phyloP scores from a whole-genome alignment of 2,329 filamentous ascomycete species.

The Neofusicoccum laricinum region DNA sequence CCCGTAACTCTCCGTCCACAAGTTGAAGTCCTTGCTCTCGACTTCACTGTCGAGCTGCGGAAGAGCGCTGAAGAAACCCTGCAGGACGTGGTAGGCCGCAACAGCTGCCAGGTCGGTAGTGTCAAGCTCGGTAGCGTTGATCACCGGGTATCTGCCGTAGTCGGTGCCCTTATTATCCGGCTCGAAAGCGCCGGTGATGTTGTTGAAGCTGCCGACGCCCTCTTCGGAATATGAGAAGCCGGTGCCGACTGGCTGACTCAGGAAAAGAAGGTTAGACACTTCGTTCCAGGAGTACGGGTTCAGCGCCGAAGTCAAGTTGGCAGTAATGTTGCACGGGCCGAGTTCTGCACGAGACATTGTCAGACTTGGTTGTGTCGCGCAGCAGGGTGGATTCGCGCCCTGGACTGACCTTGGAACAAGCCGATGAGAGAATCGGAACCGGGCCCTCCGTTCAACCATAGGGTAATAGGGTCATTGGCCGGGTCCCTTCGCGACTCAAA shows the following conservation, averaged over 20 bases:
- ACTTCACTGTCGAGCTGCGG: slow-evolving; percentile 49
- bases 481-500: slow-evolving; percentile 51
- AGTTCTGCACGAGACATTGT: slow-evolving; percentile 24
- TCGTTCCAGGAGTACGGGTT: slow-evolving; percentile 62
- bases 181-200: slow-evolving; percentile 45
- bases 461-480: slow-evolving; percentile 45
- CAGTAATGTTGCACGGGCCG: slow-evolving; percentile 41
- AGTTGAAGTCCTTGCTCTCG: slow-evolving; percentile 51
- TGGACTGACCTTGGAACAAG: slow-evolving; percentile 46
- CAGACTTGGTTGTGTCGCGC: not conserved
- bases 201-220: slow-evolving; percentile 30
- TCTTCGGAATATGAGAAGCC: slow-evolving; percentile 51
- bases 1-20: slow-evolving; percentile 55
- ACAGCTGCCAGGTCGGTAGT: slow-evolving; percentile 57
- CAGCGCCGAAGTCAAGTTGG: slow-evolving; percentile 31
- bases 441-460: slow-evolving; percentile 55
- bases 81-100: slow-evolving; percentile 55
- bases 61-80: slow-evolving; percentile 52
- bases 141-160: slow-evolving; percentile 48
- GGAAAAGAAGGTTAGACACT: slow-evolving; percentile 59
- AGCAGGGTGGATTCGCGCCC: not conserved
- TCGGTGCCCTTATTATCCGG: slow-evolving; percentile 42
- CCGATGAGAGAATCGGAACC: slow-evolving; percentile 55
- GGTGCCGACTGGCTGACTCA: slow-evolving; percentile 60
- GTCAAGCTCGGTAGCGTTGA: slow-evolving; percentile 50